Base-by-base conservation (phyloP, 345 rosid genomes). In the Trapa incisa region DNA sequence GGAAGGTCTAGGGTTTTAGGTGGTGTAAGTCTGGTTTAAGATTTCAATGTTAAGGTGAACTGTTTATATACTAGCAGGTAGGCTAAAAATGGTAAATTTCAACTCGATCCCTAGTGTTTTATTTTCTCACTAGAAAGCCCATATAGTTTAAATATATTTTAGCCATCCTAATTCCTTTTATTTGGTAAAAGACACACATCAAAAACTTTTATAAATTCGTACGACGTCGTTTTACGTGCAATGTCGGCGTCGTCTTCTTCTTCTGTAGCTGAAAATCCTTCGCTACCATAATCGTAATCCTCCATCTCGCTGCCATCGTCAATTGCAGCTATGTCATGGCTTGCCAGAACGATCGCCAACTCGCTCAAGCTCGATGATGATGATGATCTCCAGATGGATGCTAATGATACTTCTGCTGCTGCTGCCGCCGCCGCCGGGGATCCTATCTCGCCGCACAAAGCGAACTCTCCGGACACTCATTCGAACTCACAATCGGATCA, bases 291-390 rank as follows among this genome's bases (percentile, higher is more conserved):
- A 10, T 16, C 48, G 13, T 38, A 47, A 15, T 38, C 15, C 10
- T 47, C 37, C 1, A 2, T 13, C 29, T 45, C 13, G 48, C 48
- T 45, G 32, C 41, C 14, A 17, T 33, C 37, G 5, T 68, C 60
- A 9, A 47, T 33, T 36, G 43, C 75, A 67, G 69, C 76, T 57
- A 85, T 87, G 93, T 77, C 86, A 45, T 85, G 93, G 93, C 67
- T 85, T 2, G 86, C 89, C 15, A 78, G 84, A 78, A 83, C 93
- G 38, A 80, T 87, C 56, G 85, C 85, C 16, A 80, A 82, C 66
- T 77, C 92, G 60, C 88, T 83, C 67, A 81, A 78, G 52, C 84
- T 85, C 67, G 77, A 70, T 57, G 73, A 70, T 29, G 73, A 70
- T 29, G 82, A 77, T 42, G 79, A 71, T 37, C 77, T 74, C 47